phyloP scores from a whole-genome alignment of 495 filamentous ascomycete species.

The Aspergillus leporis region DNA sequence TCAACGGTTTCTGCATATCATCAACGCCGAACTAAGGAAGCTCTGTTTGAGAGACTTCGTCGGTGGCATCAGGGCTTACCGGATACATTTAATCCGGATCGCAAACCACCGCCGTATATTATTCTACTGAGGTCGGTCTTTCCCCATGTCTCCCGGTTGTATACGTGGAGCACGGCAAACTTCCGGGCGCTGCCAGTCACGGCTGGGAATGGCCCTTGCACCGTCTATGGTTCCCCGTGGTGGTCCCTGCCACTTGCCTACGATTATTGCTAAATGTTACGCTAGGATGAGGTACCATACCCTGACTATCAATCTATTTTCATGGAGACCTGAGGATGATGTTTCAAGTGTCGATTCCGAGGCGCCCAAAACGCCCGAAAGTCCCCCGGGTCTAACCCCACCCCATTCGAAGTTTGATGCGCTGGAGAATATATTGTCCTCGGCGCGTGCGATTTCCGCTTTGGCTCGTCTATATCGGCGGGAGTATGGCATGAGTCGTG shows the following conservation, averaged over 20 bases:
- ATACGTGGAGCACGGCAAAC: not conserved
- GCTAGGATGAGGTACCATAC: constrained; percentile 44
- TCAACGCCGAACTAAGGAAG: constrained; percentile 30
- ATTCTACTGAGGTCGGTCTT: constrained; percentile 36
- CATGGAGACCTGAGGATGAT: constrained; percentile 27
- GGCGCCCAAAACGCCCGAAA: constrained; percentile 36
- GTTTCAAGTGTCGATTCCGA: constrained; percentile 19
- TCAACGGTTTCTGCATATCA: constrained; percentile 6
- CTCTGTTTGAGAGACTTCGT: constrained; percentile 33
- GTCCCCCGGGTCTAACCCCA: constrained; percentile 26
- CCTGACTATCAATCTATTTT: constrained; percentile 42
- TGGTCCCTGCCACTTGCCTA: not conserved
- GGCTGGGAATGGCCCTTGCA: too few relatives aligned
- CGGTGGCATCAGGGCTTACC: constrained; percentile 39
- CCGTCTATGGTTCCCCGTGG: not conserved
- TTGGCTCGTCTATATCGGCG: constrained; percentile 36
- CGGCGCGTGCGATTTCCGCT: constrained; percentile 36
- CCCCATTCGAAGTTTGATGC: constrained; percentile 28
- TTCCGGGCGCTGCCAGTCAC: not conserved
- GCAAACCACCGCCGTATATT: constrained; percentile 38
- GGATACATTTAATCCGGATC: constrained; percentile 24
- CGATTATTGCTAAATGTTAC: not conserved
- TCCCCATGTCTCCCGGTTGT: not conserved
- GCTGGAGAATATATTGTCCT: constrained; percentile 23
- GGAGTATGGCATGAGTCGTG: constrained; percentile 41